Conservation (phyloP, 306 rosid species). For the apple (Malus domestica) region DNA sequence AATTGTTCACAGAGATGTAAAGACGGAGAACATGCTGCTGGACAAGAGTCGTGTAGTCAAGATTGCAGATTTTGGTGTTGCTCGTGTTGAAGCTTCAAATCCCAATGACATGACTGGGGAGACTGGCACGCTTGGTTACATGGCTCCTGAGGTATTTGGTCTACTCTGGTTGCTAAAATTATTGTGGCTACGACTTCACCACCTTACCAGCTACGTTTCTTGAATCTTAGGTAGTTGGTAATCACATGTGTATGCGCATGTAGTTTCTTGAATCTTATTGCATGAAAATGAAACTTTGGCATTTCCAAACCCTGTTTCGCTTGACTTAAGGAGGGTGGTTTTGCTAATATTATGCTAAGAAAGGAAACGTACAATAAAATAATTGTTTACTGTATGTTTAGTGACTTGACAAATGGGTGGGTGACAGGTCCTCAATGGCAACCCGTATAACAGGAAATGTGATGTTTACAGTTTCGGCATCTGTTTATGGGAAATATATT, state of each 20-base stretch:
- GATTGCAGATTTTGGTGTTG: conserved; percentile 98
- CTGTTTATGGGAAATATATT: conserved; percentile 92
- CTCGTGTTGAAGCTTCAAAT: conserved; percentile 97
- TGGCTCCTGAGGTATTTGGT: conserved; percentile 92
- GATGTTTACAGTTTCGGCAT: conserved; percentile 97
- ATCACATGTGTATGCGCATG: not conserved
- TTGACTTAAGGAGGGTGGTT: not conserved
- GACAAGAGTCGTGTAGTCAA: conserved; percentile 80
- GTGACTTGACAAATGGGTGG: conserved; percentile 18
- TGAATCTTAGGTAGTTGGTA: not conserved
- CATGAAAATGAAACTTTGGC: not conserved
- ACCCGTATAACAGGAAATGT: conserved; percentile 92
- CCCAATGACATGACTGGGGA: conserved; percentile 99
- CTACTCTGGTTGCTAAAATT: not conserved
- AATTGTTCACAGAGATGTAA: conserved; percentile 95
- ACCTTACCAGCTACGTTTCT: not conserved
- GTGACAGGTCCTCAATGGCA: conserved; percentile 90
- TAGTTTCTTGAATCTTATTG: not conserved
- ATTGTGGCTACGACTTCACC: not conserved
- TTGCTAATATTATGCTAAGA: not conserved
- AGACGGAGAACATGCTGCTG: conserved; percentile 94
- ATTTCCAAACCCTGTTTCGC: not conserved
- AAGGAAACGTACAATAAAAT: not conserved
- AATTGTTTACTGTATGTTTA: conserved; percentile 4
- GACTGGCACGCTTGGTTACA: conserved; percentile 98